A percentile compares a stretch with the other conserved stretches of the same genome.
phyloP scores from a whole-genome alignment of 805 yeast species.

The Candida fluviatilis region DNA sequence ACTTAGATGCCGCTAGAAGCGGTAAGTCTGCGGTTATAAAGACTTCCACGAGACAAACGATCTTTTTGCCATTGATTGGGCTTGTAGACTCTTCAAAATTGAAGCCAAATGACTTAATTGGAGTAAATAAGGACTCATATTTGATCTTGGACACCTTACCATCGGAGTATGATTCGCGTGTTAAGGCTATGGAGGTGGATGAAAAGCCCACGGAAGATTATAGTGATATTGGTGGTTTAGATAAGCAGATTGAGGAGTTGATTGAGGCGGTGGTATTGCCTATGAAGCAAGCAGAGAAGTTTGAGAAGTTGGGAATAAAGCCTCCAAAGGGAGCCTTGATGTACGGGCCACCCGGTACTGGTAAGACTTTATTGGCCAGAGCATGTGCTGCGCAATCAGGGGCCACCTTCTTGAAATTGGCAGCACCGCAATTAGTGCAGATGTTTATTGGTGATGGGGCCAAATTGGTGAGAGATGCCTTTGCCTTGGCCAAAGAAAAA shows the following conservation, averaged over 20 bases:
- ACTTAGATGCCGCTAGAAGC: slow-evolving; percentile 81
- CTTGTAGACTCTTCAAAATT: slow-evolving; percentile 86
- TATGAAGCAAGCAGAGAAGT: slow-evolving; percentile 96
- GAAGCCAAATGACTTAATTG: slow-evolving; percentile 96
- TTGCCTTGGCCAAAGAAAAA: slow-evolving; percentile 44
- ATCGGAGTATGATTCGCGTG: slow-evolving; percentile 95
- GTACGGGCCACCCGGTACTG: slow-evolving; percentile 50
- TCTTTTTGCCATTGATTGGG: slow-evolving; percentile 92
- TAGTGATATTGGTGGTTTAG: slow-evolving; percentile 96
- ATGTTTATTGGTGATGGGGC: slow-evolving; percentile 48
- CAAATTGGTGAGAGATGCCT: slow-evolving; percentile 43
- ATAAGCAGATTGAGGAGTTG: slow-evolving; percentile 95
- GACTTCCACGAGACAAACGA: slow-evolving; percentile 96
- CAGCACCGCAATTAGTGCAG: slow-evolving; percentile 45
- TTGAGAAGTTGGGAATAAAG: slow-evolving; percentile 87
- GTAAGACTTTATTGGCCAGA: slow-evolving; percentile 44
- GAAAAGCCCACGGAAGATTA: slow-evolving; percentile 98
- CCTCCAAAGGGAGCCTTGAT: slow-evolving; percentile 46
- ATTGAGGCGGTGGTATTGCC: slow-evolving; percentile 98
- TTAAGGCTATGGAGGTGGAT: slow-evolving; percentile 99
- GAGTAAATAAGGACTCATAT: slow-evolving; percentile 96
- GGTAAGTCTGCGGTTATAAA: slow-evolving; percentile 98
- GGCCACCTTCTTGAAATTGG: slow-evolving; percentile 41
- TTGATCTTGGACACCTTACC: slow-evolving; percentile 91
- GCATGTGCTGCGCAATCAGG: slow-evolving; percentile 48